A percentile compares a stretch with the other conserved stretches of the same genome.
Evolutionary conservation across 495 filamentous ascomycete genomes (phyloP).

Genomic region (Pyrenula massariospora): DNA sequence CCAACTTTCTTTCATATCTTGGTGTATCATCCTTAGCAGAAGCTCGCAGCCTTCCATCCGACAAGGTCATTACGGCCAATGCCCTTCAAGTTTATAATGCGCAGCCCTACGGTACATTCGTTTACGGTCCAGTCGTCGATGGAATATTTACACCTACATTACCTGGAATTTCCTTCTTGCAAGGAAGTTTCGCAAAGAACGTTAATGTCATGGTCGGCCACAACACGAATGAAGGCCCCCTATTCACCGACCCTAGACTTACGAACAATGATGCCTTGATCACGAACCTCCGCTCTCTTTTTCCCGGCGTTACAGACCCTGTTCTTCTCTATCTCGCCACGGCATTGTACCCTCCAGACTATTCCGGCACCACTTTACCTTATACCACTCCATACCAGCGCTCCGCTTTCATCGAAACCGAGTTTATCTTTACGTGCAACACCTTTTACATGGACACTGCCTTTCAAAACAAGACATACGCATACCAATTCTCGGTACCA

Average conservation of each 20-base stretch:
- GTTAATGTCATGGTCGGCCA: constrained; percentile 54
- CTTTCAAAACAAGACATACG: constrained; percentile 39
- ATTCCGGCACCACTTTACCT: constrained; percentile 49
- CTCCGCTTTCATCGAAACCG: constrained; percentile 16
- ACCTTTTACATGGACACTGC: constrained; percentile 37
- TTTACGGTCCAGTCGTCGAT: constrained; percentile 48
- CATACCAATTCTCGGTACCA: constrained; percentile 49
- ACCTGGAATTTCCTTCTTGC: constrained; percentile 39
- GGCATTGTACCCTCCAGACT: constrained; percentile 54
- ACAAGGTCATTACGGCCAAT: constrained; percentile 27
- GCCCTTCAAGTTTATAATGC: constrained; percentile 25
- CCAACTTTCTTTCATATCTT: constrained; percentile 45
- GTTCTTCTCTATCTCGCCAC: constrained; percentile 43
- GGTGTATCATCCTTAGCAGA: constrained; percentile 36
- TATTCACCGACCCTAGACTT: constrained; percentile 52
- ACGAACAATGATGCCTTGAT: constrained; percentile 30
- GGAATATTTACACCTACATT: constrained; percentile 38
- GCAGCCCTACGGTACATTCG: constrained; percentile 12
- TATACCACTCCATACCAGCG: constrained; percentile 29
- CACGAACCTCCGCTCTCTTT: constrained; percentile 39
- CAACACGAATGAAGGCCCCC: constrained; percentile 53
- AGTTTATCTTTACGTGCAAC: constrained; percentile 54
- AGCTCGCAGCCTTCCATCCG: constrained; percentile 33
- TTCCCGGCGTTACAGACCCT: constrained; percentile 25
- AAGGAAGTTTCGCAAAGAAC: constrained; percentile 41